phyloP scores from a whole-genome alignment of 495 filamentous ascomycete species.

The Neurospora discreta region DNA sequence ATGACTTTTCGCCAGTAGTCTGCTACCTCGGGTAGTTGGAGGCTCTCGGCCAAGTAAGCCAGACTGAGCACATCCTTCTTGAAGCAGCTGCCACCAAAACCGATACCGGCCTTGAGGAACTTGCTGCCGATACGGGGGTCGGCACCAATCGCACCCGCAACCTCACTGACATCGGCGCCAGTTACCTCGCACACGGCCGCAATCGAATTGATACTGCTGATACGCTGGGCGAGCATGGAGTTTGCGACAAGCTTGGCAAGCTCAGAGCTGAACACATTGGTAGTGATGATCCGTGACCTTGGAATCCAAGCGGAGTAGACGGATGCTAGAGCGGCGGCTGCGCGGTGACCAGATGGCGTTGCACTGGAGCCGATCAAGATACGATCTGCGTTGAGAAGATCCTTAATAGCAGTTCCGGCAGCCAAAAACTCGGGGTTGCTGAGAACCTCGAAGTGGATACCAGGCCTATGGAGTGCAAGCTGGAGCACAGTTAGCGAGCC shows the following conservation, averaged over 20 bases:
- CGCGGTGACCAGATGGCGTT: conserved; percentile 44
- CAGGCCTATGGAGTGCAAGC: conserved; percentile 38
- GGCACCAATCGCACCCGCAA: conserved; percentile 52
- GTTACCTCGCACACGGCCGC: conserved; percentile 66
- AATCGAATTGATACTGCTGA: conserved; percentile 71
- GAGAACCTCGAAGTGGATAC: conserved; percentile 60
- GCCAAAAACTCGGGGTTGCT: conserved; percentile 77
- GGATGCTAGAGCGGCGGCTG: conserved; percentile 48
- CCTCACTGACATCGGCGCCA: conserved; percentile 63
- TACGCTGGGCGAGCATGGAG: conserved; percentile 68
- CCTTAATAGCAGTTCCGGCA: conserved; percentile 61
- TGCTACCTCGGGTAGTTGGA: conserved; percentile 60
- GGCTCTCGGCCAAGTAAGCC: conserved; percentile 59
- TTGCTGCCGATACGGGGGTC: conserved; percentile 60
- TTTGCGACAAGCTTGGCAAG: conserved; percentile 70
- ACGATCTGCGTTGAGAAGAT: conserved; percentile 62
- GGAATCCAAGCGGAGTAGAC: conserved; percentile 65
- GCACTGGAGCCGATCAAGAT: conserved; percentile 62
- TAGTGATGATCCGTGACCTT: conserved; percentile 49
- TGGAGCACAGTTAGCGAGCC: conserved; percentile 3
- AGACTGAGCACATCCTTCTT: conserved; percentile 70
- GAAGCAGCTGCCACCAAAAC: conserved; percentile 72
- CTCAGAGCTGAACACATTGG: conserved; percentile 69
- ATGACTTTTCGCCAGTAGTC: conserved; percentile 67
- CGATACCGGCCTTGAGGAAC: conserved; percentile 65